Conservation (phyloP, 305 asterid genomes). For the Fraxinus dipetala region DNA sequence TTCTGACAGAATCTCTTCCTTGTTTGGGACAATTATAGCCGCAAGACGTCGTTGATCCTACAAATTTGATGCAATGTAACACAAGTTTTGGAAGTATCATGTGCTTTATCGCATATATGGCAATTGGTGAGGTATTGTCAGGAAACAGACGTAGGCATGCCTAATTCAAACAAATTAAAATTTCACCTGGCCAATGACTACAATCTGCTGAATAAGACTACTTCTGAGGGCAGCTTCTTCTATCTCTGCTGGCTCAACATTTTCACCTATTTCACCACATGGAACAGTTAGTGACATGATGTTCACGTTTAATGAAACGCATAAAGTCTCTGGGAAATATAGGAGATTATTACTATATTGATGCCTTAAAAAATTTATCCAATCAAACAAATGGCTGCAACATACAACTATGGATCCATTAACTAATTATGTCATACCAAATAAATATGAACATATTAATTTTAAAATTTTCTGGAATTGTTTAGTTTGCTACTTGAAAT, state of each 20-base stretch:
- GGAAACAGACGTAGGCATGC: neutral
- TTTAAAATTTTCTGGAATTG: neutral
- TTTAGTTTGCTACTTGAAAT: neutral
- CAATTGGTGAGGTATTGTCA: neutral
- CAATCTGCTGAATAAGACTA: constrained; percentile 76
- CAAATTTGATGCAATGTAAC: constrained; percentile 13
- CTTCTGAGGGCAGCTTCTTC: constrained; percentile 94
- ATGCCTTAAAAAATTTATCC: neutral
- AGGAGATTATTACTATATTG: neutral
- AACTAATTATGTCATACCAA: neutral
- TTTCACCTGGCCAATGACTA: constrained; percentile 86
- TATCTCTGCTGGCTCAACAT: constrained; percentile 86
- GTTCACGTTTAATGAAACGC: neutral
- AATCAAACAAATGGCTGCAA: neutral
- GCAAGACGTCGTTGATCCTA: constrained; percentile 92
- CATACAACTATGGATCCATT: neutral
- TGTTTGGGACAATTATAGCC: constrained; percentile 79
- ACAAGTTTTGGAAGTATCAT: neutral
- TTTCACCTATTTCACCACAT: constrained; percentile 62
- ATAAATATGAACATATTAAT: neutral
- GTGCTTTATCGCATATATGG: neutral
- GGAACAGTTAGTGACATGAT: neutral
- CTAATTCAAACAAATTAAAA: constrained; percentile 1
- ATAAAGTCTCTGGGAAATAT: neutral
- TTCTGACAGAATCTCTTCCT: constrained; percentile 62